Conservation (phyloP, 192 early-diverging fungal species). For the Diversispora epigaea region DNA sequence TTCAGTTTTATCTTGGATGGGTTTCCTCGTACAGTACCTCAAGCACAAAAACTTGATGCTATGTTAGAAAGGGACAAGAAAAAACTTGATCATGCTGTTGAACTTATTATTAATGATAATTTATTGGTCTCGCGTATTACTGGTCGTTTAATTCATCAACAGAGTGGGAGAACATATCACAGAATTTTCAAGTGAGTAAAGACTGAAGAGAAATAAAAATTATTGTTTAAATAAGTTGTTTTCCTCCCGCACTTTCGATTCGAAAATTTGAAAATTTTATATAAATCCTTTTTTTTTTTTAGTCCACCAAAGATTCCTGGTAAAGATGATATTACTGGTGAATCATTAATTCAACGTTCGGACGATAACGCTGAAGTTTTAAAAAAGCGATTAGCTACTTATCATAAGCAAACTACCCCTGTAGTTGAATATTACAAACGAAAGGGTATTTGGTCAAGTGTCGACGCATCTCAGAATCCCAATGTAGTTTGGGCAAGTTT, state of each 20-base stretch:
- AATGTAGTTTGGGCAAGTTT: slow-evolving; percentile 87
- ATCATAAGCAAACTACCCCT: slow-evolving; percentile 80
- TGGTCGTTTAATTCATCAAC: slow-evolving; percentile 92
- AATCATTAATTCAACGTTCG: slow-evolving; percentile 94
- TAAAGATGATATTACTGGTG: slow-evolving; percentile 96
- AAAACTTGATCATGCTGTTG: slow-evolving; percentile 83
- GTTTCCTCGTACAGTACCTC: slow-evolving; percentile 96
- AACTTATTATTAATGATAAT: slow-evolving; percentile 91
- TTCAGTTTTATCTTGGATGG: slow-evolving; percentile 94
- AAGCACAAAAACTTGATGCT: slow-evolving; percentile 97
- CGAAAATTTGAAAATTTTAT: background rate
- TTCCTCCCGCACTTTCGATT: background rate
- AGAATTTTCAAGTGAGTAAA: slow-evolving; percentile 72
- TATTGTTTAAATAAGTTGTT: background rate
- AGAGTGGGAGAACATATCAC: slow-evolving; percentile 96
- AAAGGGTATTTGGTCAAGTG: slow-evolving; percentile 86
- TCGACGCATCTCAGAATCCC: slow-evolving; percentile 92
- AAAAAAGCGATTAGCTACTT: slow-evolving; percentile 84
- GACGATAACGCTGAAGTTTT: slow-evolving; percentile 97
- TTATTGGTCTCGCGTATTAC: slow-evolving; percentile 95
- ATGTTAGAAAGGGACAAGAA: slow-evolving; percentile 85
- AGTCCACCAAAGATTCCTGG: slow-evolving; percentile 86
- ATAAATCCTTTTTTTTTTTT: background rate
- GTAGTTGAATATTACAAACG: slow-evolving; percentile 90
- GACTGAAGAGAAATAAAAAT: too few species aligned